Base-by-base conservation (phyloP, 2,329 filamentous ascomycete genomes). In the Nectriaceae sp. region DNA sequence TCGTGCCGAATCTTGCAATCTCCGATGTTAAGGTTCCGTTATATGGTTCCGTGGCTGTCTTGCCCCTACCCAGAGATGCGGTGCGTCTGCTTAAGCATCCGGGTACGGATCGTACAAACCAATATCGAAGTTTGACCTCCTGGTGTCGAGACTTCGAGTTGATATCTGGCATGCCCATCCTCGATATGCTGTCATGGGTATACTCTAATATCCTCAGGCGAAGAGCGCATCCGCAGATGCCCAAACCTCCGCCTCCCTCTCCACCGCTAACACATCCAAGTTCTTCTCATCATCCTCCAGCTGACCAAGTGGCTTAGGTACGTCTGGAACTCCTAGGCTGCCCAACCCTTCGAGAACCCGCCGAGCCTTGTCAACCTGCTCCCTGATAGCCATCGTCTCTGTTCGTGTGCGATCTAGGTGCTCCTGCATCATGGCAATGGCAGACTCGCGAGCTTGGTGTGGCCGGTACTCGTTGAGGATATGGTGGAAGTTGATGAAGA, bases 391-490 rank as follows among this genome's bases (percentile, higher is more conserved):
- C 26, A 83, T 77, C 1, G 91, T 90, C 70, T 97, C 91, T 46
- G 80, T 81, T 56, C 80, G 82, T 46, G 86, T 87, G 57, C 76
- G 79, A 58, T 89, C 84, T 22, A 96, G 72, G 62, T 93, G 88
- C 57, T 88, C 86, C 70, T 96, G 89, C 88, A 97, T 91, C 75
- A 93, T 82, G 57, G 87, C 72, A 24, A 96, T 96, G 49, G 96
- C 75, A 21, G 87, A 91, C 73, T 97, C 92, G 38, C 93, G 76
- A 20, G 92, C 91, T 72, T 97, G 93, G 66, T 97, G 92, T 10
- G 92, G 92, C 24, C 93, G 82, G 71, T 96, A 97, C 68, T 96
- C 87, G 68, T 99, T 99, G 56, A 97, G 84, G 45, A 96, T 79
- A 63, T 95, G 90, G 70, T 97, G 91, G 63, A 95, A 88, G 68